These are phyloP conservation scores for Phialocephala subalpina DNA, from an alignment of 2,329 filamentous ascomycete species.

Conservation along the genomic window DNA sequence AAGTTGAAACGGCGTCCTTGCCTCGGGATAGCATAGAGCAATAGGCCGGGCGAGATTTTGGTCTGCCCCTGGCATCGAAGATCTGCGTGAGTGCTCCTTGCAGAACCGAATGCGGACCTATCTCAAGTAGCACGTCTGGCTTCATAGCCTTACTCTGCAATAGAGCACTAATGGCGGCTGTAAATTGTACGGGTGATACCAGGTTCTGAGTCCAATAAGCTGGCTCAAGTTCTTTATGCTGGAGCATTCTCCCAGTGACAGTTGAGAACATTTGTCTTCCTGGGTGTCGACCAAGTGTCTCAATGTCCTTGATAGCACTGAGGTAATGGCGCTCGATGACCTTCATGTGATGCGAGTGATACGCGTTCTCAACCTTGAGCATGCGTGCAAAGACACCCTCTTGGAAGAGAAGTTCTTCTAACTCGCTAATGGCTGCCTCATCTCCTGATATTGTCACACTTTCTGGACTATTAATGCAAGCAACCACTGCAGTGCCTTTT, in stretches of 20 bases:
- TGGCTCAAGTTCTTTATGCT: constrained; percentile 35
- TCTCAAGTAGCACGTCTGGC: constrained; percentile 28
- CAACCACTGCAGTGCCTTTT: constrained; percentile 40
- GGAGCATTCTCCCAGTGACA: constrained; percentile 26
- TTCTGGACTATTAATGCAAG: constrained; percentile 42
- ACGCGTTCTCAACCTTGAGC: constrained; percentile 49
- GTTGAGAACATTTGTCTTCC: constrained; percentile 21
- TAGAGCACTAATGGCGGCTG: constrained; percentile 9
- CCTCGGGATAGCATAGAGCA: constrained; percentile 12
- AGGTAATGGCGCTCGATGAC: constrained; percentile 38
- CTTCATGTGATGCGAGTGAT: constrained; percentile 48
- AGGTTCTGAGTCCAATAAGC: constrained; percentile 56
- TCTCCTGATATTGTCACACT: constrained; percentile 40
- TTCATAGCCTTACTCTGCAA: constrained; percentile 7
- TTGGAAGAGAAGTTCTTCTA: constrained; percentile 21
- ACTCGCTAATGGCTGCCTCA: constrained; percentile 20
- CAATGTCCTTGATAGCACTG: neutral
- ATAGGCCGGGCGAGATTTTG: constrained; percentile 43
- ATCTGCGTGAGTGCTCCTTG: constrained; percentile 43
- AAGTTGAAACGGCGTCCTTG: constrained; percentile 7
- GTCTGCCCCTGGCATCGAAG: constrained; percentile 43
- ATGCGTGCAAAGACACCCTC: constrained; percentile 45
- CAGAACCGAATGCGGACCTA: constrained; percentile 45
- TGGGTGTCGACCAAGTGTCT: neutral
- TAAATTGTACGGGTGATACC: constrained; percentile 52